phyloP scores from a whole-genome alignment of 1,284 basidiomycete genomes.

The Stygiomarasmius scandens region DNA sequence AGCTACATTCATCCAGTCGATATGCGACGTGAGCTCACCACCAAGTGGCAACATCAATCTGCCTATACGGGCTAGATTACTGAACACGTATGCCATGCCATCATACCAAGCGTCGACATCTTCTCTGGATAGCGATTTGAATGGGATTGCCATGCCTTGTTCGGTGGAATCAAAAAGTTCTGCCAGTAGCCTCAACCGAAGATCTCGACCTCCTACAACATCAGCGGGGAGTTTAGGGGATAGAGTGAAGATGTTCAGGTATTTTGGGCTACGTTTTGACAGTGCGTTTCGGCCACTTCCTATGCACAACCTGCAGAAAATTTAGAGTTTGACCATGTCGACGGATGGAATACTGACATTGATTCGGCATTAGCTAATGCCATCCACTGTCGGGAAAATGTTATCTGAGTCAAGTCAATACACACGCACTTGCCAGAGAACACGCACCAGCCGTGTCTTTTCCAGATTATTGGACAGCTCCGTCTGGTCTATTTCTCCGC shows the following conservation, averaged over 20 bases:
- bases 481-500: slow-evolving; percentile 2
- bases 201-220: slow-evolving; percentile 10
- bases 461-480: slow-evolving; percentile 9
- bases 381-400: slow-evolving; percentile 15
- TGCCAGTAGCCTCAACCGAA: slow-evolving; percentile 13
- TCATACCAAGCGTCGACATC: slow-evolving; percentile 16
- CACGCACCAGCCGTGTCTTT: slow-evolving; percentile 14
- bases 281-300: slow-evolving; percentile 17
- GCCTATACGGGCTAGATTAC: slow-evolving; percentile 9
- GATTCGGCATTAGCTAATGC: slow-evolving; percentile 16
- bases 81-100: slow-evolving; percentile 3
- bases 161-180: slow-evolving; percentile 16
- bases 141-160: slow-evolving; percentile 4
- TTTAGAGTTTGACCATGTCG: neutral
- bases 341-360: slow-evolving; percentile 8
- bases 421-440: neutral
- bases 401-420: neutral
- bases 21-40: slow-evolving; percentile 3
- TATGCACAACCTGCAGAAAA: slow-evolving; percentile 13
- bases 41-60: slow-evolving; percentile 15
- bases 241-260: slow-evolving; percentile 10
- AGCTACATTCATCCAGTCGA: too few relatives aligned
- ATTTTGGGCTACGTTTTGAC: slow-evolving; percentile 12
- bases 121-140: neutral
- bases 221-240: slow-evolving; percentile 9